Conservation (phyloP, 306 rosid genomes). For the Prunus kanzakura region DNA sequence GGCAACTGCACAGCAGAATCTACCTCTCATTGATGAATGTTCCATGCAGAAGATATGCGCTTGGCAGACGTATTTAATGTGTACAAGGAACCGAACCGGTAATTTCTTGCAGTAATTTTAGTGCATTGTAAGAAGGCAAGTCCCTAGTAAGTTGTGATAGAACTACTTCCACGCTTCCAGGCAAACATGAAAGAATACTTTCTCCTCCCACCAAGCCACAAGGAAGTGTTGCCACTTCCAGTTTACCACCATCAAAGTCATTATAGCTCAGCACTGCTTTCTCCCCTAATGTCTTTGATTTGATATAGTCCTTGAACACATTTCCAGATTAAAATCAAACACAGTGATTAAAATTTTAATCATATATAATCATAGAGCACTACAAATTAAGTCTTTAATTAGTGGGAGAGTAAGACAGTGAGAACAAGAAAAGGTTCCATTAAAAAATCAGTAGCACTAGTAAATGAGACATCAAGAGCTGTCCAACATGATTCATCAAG, state of each 20-base stretch:
- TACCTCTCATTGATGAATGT: constrained; percentile 35
- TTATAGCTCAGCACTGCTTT: constrained; percentile 29
- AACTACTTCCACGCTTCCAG: not conserved
- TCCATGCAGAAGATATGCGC: constrained; percentile 51
- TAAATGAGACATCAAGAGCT: constrained; percentile 21
- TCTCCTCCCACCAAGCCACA: constrained; percentile 53
- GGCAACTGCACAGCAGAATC: constrained; percentile 33
- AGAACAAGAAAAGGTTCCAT: constrained; percentile 11
- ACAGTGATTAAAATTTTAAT: too few species aligned
- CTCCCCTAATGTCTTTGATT: constrained; percentile 47
- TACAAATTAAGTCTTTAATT: too few species aligned
- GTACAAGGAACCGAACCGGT: constrained; percentile 36
- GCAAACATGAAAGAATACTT: constrained; percentile 14
- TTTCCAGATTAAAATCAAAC: not conserved
- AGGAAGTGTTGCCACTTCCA: constrained; percentile 47
- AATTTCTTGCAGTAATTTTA: constrained; percentile 28
- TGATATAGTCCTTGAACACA: constrained; percentile 23
- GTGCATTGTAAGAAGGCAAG: not conserved
- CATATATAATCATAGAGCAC: too few species aligned
- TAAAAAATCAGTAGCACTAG: not conserved
- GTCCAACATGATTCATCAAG: constrained; percentile 60
- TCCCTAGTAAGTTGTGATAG: constrained; percentile 28
- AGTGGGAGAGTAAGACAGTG: too few species aligned
- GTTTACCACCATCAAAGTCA: constrained; percentile 3
- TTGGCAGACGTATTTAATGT: constrained; percentile 42